Evolutionary conservation across 495 filamentous ascomycete species (phyloP).

Genomic region (Xylaria venustula): DNA sequence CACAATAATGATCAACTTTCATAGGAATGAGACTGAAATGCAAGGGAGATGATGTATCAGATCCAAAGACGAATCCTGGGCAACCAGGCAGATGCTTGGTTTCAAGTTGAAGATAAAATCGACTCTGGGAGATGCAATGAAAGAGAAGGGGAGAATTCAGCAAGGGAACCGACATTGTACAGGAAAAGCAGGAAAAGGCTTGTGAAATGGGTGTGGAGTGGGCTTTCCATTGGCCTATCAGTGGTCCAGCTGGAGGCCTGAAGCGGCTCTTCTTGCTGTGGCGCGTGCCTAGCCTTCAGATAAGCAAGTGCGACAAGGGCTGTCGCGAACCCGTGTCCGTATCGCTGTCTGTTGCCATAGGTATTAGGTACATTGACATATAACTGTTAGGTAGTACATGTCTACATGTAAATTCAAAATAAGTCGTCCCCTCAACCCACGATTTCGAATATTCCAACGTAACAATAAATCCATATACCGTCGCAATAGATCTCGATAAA

Average conservation of each 20-base stretch:
- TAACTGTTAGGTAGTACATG: background rate
- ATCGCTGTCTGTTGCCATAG: background rate
- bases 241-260: background rate
- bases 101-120: too few relatives aligned
- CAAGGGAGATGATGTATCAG: too few relatives aligned
- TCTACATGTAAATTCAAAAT: background rate
- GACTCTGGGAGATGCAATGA: too few relatives aligned
- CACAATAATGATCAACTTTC: too few relatives aligned
- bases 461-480: too few relatives aligned
- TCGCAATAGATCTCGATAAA: too few relatives aligned
- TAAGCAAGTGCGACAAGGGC: conserved; percentile 10
- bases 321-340: conserved; percentile 8
- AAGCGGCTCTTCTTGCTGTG: conserved; percentile 3
- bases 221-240: background rate
- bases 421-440: background rate
- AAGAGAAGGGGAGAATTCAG: too few relatives aligned
- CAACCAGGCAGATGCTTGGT: too few relatives aligned
- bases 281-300: conserved; percentile 8
- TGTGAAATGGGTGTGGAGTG: background rate
- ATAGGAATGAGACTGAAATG: too few relatives aligned
- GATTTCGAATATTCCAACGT: background rate
- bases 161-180: too few relatives aligned
- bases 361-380: background rate
- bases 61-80: too few relatives aligned
- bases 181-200: too few relatives aligned